Conservation (phyloP, 306 rosid species). For the Dalbergia cultrata region DNA sequence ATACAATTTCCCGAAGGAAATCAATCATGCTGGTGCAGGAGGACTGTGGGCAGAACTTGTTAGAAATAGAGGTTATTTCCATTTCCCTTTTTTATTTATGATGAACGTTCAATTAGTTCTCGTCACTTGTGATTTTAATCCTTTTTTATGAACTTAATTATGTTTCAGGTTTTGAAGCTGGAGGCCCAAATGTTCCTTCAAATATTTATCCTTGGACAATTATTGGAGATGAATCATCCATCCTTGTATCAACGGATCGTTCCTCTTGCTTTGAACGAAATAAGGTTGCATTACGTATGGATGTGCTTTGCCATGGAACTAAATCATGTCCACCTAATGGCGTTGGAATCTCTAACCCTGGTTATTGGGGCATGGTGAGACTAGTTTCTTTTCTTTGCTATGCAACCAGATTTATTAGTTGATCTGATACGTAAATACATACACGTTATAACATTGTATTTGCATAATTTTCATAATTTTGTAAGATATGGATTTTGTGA, state of each 20-base stretch:
- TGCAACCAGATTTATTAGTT: no score
- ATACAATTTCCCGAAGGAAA: constrained; percentile 57
- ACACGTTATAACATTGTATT: no score
- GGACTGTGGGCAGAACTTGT: constrained; percentile 89
- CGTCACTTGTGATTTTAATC: not conserved
- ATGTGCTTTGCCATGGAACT: constrained; percentile 64
- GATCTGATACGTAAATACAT: no score
- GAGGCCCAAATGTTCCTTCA: constrained; percentile 68
- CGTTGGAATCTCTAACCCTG: constrained; percentile 85
- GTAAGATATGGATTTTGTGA: no score
- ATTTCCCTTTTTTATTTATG: no score
- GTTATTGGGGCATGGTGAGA: constrained; percentile 86
- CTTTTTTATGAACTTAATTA: not conserved
- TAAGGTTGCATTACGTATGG: constrained; percentile 68
- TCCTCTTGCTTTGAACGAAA: constrained; percentile 73
- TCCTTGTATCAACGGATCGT: constrained; percentile 68
- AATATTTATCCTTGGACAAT: constrained; percentile 75
- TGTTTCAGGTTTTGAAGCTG: constrained; percentile 81
- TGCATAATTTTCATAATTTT: no score
- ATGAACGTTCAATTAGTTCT: not conserved
- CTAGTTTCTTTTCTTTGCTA: not conserved
- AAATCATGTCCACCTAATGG: constrained; percentile 67
- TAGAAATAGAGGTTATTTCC: constrained; percentile 65
- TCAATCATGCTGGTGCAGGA: constrained; percentile 89
- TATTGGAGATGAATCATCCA: constrained; percentile 66